Base-by-base conservation (phyloP, 2,329 filamentous ascomycete genomes). In the Colletotrichum higginsianum region DNA sequence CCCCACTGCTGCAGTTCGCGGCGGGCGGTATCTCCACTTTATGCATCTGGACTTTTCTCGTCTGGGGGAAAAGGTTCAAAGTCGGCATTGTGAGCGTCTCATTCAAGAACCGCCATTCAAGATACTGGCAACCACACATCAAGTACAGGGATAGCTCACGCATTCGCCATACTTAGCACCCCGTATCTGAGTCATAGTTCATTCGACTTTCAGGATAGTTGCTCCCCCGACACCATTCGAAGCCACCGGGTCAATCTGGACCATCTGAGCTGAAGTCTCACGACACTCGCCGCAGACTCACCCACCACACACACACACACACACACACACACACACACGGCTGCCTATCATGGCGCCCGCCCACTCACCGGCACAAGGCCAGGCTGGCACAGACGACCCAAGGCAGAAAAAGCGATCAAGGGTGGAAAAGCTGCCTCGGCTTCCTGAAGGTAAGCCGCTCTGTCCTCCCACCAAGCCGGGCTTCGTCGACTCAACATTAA, bases 381-480 rank as follows among this genome's bases (percentile, higher is more conserved):
- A 71, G 35, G 21, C 55, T 56, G 55, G 61, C 66, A 71, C 46
- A 8, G 62, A 46, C 52, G 3, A 18, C 2, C 26, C 46, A 55
- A 49, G 42, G 21, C 44, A 50, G 18, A 55, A n/a, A 18, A 55
- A 47, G 15, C 57, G 60, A 18, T 44, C 56, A 44, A 44, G 53
- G 38, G 50, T 52, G 35, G 49, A 56, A 18, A 74, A 73, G 52
- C 35, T 73, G 16, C 49, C 71, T 23, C 56, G 65, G 23, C 52
- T 74, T 18, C 65, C 72, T 26, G n/a, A 78, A 73, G 79, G 79
- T 78, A 69, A 42, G 60, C 46, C n/a, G 23, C 16, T 16, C 11
- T 6, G 16, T 12, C 26, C 12, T 23, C 35, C 5, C 12, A 9
- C 2, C 30, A 8, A 35, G 8, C 30, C 46, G 15, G 57, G 40